These are phyloP conservation scores for Parietaria judaica DNA, from an alignment of 306 rosid species.

Conservation along the genomic window DNA sequence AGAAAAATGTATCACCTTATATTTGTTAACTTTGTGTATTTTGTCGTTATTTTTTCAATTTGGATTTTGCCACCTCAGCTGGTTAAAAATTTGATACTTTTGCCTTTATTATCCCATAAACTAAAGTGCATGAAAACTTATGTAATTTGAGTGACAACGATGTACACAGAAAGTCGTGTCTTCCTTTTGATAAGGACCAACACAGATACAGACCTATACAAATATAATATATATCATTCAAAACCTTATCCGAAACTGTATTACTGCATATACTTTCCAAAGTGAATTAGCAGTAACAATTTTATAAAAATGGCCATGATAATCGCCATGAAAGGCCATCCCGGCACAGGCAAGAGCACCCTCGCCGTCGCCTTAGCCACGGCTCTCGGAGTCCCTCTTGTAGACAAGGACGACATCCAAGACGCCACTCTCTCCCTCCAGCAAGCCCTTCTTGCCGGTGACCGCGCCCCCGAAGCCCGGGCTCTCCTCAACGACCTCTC, in stretches of 20 bases:
- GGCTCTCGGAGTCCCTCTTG: conserved; percentile 37
- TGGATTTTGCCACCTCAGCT: too few species aligned
- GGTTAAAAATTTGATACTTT: too few species aligned
- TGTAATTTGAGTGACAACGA: too few species aligned
- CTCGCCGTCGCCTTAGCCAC: conserved; percentile 39
- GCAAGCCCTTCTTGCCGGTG: not conserved
- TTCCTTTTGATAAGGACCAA: too few species aligned
- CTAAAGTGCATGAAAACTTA: too few species aligned
- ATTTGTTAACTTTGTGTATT: too few species aligned
- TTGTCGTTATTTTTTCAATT: too few species aligned
- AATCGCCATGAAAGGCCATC: conserved; percentile 71
- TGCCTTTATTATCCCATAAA: too few species aligned
- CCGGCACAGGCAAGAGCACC: conserved; percentile 54
- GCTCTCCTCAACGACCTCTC: conserved; percentile 64
- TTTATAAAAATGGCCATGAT: conserved; percentile 16
- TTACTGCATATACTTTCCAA: not conserved
- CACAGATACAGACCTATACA: not conserved
- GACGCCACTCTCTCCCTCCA: conserved; percentile 33
- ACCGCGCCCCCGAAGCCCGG: conserved; percentile 7
- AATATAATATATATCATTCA: not conserved
- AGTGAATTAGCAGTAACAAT: not conserved
- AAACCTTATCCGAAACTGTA: not conserved
- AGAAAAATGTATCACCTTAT: too few species aligned
- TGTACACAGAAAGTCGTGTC: too few species aligned
- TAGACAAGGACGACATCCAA: conserved; percentile 59